A percentile compares a stretch with the other conserved stretches of the same genome.
These are phyloP conservation scores for Mrakia frigida DNA, from an alignment of 768 basidiomycete genomes.

Conservation along the genomic window DNA sequence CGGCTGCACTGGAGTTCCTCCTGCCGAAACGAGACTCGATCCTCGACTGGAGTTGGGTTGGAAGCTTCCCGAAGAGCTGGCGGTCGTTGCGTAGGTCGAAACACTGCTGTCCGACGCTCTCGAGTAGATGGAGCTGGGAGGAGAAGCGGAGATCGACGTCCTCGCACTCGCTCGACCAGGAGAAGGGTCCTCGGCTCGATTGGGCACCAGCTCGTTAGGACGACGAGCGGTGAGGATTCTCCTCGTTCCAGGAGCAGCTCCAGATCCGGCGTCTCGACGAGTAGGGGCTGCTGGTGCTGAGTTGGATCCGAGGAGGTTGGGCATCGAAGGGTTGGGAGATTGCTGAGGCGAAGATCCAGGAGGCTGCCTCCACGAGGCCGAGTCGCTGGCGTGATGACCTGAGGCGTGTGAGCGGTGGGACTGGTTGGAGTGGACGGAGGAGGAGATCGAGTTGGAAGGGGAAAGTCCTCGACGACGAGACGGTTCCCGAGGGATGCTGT, in stretches of 20 bases:
- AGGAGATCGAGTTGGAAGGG: slow-evolving; percentile 25
- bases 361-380: slow-evolving; percentile 18
- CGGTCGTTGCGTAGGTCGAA: slow-evolving; percentile 26
- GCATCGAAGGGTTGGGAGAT: neutral
- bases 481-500: slow-evolving; percentile 9
- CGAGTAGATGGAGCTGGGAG: slow-evolving; percentile 29
- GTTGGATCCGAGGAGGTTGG: slow-evolving; percentile 2
- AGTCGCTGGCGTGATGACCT: slow-evolving; percentile 9
- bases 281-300: slow-evolving; percentile 11
- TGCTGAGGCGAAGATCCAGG: neutral
- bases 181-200: slow-evolving; percentile 19
- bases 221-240: slow-evolving; percentile 22
- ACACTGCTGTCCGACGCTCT: slow-evolving; percentile 18
- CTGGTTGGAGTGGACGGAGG: slow-evolving; percentile 23
- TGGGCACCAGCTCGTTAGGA: neutral
- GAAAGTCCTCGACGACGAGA: slow-evolving; percentile 3
- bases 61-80: slow-evolving; percentile 8
- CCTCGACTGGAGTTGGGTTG: slow-evolving; percentile 17
- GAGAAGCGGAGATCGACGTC: slow-evolving; percentile 63
- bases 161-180: slow-evolving; percentile 21
- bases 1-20: slow-evolving; percentile 10
- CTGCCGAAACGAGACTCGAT: slow-evolving; percentile 20
- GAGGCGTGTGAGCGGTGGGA: slow-evolving; percentile 3
- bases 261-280: slow-evolving; percentile 14
- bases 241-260: slow-evolving; percentile 19